phyloP scores from a whole-genome alignment of 176 grass and related monocot species.

The Chloris gayana region DNA sequence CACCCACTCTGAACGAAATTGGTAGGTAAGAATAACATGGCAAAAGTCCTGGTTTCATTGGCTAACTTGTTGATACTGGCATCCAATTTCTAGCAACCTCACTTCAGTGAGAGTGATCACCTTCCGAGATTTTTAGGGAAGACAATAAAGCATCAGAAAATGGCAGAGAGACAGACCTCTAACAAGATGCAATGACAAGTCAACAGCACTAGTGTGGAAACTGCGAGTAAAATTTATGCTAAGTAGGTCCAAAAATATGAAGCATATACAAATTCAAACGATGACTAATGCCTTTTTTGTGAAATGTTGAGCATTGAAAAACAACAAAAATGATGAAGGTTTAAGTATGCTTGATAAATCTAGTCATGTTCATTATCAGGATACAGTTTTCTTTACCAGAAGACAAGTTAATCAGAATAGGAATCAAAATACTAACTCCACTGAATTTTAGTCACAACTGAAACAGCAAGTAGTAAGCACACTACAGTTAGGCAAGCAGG shows the following conservation, averaged over 20 bases:
- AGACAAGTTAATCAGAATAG: slow-evolving; percentile 6
- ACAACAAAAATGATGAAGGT: background rate
- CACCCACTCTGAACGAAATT: background rate
- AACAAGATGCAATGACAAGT: background rate
- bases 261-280: background rate
- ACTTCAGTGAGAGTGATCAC: background rate
- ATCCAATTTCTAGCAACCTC: background rate
- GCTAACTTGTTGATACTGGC: background rate
- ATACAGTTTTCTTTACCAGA: background rate
- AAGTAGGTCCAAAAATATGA: background rate
- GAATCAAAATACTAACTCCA: background rate
- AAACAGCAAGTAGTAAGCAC: background rate
- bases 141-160: background rate
- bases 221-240: background rate
- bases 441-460: slow-evolving; percentile 14
- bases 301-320: background rate
- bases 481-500: background rate
- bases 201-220: background rate
- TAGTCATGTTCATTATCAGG: background rate
- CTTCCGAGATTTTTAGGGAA: background rate
- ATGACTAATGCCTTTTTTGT: background rate
- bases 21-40: background rate
- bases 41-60: background rate
- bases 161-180: background rate
- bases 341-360: background rate